phyloP scores from a whole-genome alignment of 345 rosid genomes.

The Gossypium raimondii region DNA sequence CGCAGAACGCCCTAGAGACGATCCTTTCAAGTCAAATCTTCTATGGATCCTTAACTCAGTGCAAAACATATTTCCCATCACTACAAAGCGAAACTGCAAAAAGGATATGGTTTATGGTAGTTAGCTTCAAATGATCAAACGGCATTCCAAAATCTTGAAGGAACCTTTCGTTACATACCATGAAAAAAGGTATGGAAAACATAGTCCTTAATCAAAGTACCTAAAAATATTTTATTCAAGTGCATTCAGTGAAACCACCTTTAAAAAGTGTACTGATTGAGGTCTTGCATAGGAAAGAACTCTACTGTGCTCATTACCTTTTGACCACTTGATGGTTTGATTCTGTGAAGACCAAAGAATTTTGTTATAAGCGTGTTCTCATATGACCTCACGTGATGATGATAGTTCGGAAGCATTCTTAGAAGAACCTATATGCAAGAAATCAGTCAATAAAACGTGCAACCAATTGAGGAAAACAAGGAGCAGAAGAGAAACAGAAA shows the following conservation, averaged over 20 bases:
- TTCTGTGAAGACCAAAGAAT: constrained; percentile 98
- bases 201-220: constrained; percentile 1
- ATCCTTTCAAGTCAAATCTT: constrained; percentile 95
- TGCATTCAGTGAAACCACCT: not conserved
- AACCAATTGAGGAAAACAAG: constrained; percentile 7
- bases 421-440: constrained; percentile 68
- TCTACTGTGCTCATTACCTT: constrained; percentile 46
- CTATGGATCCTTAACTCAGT: constrained; percentile 93
- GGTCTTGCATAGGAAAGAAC: not conserved
- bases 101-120: constrained; percentile 20
- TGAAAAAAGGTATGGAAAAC: constrained; percentile 6
- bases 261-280: not conserved
- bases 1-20: constrained; percentile 87
- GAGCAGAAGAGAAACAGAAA: not conserved
- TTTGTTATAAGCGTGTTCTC: constrained; percentile 96
- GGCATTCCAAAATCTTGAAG: constrained; percentile 9
- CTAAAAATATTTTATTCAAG: not conserved
- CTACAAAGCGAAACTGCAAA: constrained; percentile 92
- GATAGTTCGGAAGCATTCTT: constrained; percentile 95
- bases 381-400: constrained; percentile 80
- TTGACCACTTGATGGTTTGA: constrained; percentile 97
- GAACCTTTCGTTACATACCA: constrained; percentile 3
- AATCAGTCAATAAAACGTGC: constrained; percentile 21
- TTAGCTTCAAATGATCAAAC: constrained; percentile 25
- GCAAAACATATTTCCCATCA: constrained; percentile 99